Evolutionary conservation across 179 eudicot genomes (phyloP).

Genomic region (Nepenthes alata): DNA sequence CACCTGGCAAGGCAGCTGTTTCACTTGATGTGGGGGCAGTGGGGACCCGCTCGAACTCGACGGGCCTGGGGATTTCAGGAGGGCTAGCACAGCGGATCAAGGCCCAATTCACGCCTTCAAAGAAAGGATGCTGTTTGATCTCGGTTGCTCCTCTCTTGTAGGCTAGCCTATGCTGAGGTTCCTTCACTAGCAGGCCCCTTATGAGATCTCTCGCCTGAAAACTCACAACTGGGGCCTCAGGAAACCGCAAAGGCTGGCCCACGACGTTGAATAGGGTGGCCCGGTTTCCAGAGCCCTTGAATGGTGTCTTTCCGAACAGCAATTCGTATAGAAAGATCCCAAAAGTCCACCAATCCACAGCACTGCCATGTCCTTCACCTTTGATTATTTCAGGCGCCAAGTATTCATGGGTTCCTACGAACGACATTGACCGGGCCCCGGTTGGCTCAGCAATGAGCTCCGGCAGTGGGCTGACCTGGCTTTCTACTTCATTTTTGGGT

Average conservation of each 20-base stretch:
- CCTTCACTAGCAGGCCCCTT: slow-evolving; percentile 8
- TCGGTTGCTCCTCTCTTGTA: slow-evolving; percentile 11
- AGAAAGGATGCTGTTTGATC: slow-evolving; percentile 13
- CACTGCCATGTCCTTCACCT: slow-evolving; percentile 13
- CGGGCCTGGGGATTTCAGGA: slow-evolving; percentile 6
- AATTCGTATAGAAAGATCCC: slow-evolving; percentile 11
- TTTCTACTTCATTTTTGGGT: slow-evolving; percentile 5
- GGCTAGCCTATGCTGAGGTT: slow-evolving; percentile 9
- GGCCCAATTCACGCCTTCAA: slow-evolving; percentile 14
- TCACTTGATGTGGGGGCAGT: not conserved
- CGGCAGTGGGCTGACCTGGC: slow-evolving; percentile 3
- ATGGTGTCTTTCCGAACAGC: slow-evolving; percentile 7
- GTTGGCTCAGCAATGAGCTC: slow-evolving; percentile 14
- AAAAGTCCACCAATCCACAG: slow-evolving; percentile 14
- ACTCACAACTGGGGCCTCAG: slow-evolving; percentile 10
- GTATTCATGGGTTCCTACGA: slow-evolving; percentile 13
- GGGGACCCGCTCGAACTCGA: slow-evolving; percentile 1
- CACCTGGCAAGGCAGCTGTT: slow-evolving; percentile 1
- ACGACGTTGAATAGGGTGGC: slow-evolving; percentile 10
- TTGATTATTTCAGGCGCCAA: slow-evolving; percentile 11
- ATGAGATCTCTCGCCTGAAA: slow-evolving; percentile 7
- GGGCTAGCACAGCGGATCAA: slow-evolving; percentile 8
- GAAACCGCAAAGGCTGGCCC: slow-evolving; percentile 11
- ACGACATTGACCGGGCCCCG: slow-evolving; percentile 10
- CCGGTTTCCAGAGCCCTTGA: slow-evolving; percentile 10